Conservation (phyloP, 192 early-diverging fungal species). For the Dispira simplex region DNA sequence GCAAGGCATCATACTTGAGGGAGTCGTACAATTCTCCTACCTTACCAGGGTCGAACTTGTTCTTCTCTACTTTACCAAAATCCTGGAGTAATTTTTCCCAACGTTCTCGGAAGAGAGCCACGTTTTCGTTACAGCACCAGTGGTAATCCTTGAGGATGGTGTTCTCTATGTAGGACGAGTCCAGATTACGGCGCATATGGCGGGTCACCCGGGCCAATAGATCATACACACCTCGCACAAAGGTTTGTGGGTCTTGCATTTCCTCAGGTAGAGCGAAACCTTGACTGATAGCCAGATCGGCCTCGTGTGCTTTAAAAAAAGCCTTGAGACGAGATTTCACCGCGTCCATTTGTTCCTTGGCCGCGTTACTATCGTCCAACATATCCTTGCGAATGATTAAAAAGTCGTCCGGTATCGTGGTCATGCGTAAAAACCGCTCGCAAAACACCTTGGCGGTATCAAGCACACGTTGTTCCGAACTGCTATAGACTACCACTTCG, state of each 20-base stretch:
- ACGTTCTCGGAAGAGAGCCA: conserved; percentile 73
- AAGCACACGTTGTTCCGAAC: conserved; percentile 75
- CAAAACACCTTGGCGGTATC: conserved; percentile 58
- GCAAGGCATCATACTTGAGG: conserved; percentile 91
- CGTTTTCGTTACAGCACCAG: conserved; percentile 88
- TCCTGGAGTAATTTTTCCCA: conserved; percentile 96
- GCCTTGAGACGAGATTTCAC: conserved; percentile 65
- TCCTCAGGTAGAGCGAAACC: conserved; percentile 17
- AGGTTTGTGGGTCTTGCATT: conserved; percentile 21
- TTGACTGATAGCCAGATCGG: background rate
- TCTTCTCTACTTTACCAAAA: conserved; percentile 44
- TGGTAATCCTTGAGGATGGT: conserved; percentile 6
- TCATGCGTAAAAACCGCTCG: conserved; percentile 22
- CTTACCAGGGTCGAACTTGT: conserved; percentile 63
- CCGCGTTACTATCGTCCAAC: conserved; percentile 88
- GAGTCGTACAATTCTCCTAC: conserved; percentile 91
- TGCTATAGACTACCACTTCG: conserved; percentile 72
- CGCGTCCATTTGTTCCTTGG: conserved; percentile 83
- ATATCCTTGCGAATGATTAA: conserved; percentile 73
- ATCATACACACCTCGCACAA: conserved; percentile 53
- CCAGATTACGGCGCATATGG: conserved; percentile 70
- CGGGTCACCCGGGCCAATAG: conserved; percentile 46
- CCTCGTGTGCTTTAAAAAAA: conserved; percentile 33
- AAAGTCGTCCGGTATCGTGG: conserved; percentile 37
- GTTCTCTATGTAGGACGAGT: conserved; percentile 31